Evolutionary conservation across 176 grass and related monocot species (phyloP).

Genomic region (Zoysia pacifica): DNA sequence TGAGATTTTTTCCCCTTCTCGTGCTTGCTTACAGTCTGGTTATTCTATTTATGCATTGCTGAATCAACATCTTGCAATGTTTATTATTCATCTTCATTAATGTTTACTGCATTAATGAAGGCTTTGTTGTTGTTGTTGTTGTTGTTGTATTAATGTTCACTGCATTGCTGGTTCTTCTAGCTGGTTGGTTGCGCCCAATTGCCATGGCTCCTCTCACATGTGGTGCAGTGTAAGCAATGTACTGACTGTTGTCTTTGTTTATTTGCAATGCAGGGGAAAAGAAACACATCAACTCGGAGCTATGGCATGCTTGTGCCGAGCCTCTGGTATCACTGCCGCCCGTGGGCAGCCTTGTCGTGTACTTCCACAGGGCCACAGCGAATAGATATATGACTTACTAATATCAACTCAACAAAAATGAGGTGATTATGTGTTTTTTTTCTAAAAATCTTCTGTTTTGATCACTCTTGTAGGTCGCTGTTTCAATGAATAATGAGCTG

Average conservation of each 20-base stretch:
- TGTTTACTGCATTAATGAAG: background rate
- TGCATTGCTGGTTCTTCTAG: background rate
- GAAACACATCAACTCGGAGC: conserved; percentile 84
- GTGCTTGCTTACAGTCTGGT: background rate
- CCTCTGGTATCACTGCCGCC: conserved; percentile 85
- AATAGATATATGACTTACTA: conserved; percentile 54
- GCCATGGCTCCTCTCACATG: background rate
- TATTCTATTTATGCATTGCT: background rate
- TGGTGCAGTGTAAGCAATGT: background rate
- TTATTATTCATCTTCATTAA: background rate
- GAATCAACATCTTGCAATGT: background rate
- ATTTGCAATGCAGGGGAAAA: conserved; percentile 73
- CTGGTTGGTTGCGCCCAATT: background rate
- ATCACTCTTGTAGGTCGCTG: conserved; percentile 66
- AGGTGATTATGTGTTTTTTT: background rate
- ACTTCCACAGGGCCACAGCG: conserved; percentile 98
- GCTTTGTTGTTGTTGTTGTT: too few species aligned
- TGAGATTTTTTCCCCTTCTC: conserved; percentile 10
- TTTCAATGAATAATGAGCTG: conserved; percentile 92
- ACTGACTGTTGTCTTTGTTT: background rate
- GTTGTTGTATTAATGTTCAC: background rate
- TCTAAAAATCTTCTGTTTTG: conserved; percentile 1
- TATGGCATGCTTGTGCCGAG: conserved; percentile 97
- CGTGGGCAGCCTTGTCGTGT: conserved; percentile 83
- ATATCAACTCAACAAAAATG: conserved; percentile 7